These are phyloP conservation scores for Neonectria coccinea DNA, from an alignment of 2,329 filamentous ascomycete genomes.

Conservation along the genomic window DNA sequence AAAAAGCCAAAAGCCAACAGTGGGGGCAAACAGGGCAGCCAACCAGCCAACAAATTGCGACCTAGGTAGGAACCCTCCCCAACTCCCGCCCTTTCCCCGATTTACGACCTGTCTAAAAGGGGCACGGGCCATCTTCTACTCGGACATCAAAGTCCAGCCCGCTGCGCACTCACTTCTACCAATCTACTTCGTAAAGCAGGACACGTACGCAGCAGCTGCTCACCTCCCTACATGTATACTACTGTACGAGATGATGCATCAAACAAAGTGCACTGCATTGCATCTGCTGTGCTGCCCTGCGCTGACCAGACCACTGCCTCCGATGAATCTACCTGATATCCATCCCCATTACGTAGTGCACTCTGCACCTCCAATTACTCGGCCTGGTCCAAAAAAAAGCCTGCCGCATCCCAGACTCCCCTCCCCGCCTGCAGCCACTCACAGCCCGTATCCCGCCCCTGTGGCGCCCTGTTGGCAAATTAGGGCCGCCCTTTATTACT, in stretches of 20 bases:
- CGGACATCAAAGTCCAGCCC: constrained; percentile 17
- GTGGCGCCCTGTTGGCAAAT: constrained; percentile 26
- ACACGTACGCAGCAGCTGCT: background rate
- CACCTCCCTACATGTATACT: too few species aligned
- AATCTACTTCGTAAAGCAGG: too few species aligned
- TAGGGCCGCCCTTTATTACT: constrained; percentile 10
- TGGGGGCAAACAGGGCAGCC: background rate
- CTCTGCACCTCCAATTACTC: background rate
- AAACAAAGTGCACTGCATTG: background rate
- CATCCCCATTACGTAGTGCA: background rate
- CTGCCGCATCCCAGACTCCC: constrained; percentile 2
- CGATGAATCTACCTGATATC: background rate
- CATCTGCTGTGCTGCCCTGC: background rate
- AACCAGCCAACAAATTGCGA: constrained; percentile 10
- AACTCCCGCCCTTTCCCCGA: background rate
- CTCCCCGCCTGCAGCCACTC: constrained; percentile 13
- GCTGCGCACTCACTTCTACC: background rate
- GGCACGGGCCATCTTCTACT: background rate
- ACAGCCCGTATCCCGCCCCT: constrained; percentile 7
- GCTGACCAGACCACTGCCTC: background rate
- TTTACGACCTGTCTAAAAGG: background rate
- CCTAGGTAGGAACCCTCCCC: background rate
- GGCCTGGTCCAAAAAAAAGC: background rate
- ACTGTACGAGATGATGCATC: too few species aligned
- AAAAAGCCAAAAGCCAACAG: constrained; percentile 10